Percentiles rank a stretch among this genome's conserved stretches.
Evolutionary conservation across 495 filamentous ascomycete species (phyloP).

Genomic region (Podospora pseudoanserina): DNA sequence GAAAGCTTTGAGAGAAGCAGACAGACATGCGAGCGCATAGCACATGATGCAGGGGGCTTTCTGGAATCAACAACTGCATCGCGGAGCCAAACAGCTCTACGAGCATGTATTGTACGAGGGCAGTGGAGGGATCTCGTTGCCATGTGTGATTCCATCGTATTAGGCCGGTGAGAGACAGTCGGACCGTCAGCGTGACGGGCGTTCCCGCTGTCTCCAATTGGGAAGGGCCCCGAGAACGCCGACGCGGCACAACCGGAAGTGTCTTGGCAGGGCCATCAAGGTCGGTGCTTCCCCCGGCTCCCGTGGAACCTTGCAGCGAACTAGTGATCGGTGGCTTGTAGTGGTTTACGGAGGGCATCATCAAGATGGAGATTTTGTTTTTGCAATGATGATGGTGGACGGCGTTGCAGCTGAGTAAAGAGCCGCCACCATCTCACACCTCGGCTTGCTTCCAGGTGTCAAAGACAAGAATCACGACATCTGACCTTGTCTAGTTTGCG

Average conservation of each 20-base stretch:
- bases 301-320: neutral
- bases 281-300: slow-evolving; percentile 4
- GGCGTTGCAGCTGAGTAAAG: neutral
- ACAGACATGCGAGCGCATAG: neutral
- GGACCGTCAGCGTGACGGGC: slow-evolving; percentile 7
- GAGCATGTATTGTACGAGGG: neutral
- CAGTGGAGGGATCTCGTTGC: neutral
- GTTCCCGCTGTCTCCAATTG: slow-evolving; percentile 1
- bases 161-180: neutral
- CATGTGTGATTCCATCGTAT: slow-evolving; percentile 2
- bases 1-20: neutral
- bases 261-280: slow-evolving; percentile 7
- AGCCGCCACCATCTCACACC: neutral
- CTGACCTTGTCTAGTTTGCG: neutral
- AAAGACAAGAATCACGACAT: neutral
- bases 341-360: neutral
- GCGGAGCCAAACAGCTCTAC: neutral
- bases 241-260: neutral
- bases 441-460: neutral
- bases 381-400: neutral
- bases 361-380: neutral
- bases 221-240: slow-evolving; percentile 2
- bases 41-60: neutral
- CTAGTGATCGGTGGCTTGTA: neutral
- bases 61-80: neutral